These are phyloP conservation scores for Aegilops speltoides DNA, from an alignment of 176 grass and related monocot species.

Conservation along the genomic window DNA sequence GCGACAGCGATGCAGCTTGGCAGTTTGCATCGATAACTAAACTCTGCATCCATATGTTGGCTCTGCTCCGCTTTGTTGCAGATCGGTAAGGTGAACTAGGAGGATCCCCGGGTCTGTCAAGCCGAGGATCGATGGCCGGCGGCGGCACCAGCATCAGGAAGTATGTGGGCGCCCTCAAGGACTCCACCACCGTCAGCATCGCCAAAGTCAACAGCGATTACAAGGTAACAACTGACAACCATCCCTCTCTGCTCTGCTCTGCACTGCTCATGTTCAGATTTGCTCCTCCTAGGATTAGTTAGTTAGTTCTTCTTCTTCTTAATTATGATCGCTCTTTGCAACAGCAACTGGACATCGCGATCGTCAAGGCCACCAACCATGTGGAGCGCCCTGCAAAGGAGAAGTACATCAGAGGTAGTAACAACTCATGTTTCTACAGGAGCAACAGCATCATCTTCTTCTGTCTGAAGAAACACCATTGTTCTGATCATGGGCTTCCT, in stretches of 20 bases:
- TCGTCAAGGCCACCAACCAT: conserved; percentile 97
- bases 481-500: background rate
- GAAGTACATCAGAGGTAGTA: conserved; percentile 74
- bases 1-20: background rate
- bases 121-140: background rate
- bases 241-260: too few species aligned
- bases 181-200: conserved; percentile 84
- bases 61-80: background rate
- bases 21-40: background rate
- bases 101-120: too few species aligned
- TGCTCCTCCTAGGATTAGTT: too few species aligned
- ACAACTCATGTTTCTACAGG: background rate
- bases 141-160: conserved; percentile 84
- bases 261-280: too few species aligned
- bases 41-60: background rate
- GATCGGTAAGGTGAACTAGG: background rate
- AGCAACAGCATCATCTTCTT: too few species aligned
- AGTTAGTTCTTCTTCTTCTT: too few species aligned
- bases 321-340: background rate
- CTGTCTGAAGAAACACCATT: too few species aligned
- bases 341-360: conserved; percentile 88
- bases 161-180: conserved; percentile 90
- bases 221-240: conserved; percentile 43
- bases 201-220: conserved; percentile 98
- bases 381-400: conserved; percentile 74